Base-by-base conservation (phyloP, 176 grass and related monocot genomes). In the Alloteropsis semialata region DNA sequence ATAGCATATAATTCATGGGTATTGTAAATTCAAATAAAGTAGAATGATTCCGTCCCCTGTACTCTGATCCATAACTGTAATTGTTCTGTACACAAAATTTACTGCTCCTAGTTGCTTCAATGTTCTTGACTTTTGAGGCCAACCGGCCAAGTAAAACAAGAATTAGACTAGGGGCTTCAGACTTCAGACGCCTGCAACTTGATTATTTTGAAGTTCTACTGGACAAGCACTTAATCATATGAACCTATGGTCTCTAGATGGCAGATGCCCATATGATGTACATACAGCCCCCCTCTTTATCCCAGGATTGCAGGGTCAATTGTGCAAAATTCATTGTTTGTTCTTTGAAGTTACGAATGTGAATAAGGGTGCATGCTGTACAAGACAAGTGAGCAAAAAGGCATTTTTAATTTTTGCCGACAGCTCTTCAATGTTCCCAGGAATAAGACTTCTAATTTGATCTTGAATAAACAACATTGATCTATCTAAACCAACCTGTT, bases 191-290 rank as follows among this genome's bases (percentile, higher is more conserved):
- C 28, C n/a, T 48, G 15, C 39, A 82, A 41, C 16, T 30, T 82
- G 70, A 60, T 34, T 38, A 19, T 81, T 76, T 82, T 60, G 28
- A 87, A 42, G 33, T 21, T 87, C 63, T 49, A 70, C 72, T 49
- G 53, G 14, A 8, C 28, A 53, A 22, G 1, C 41, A 70, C 53
- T 37, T 36, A 63, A 61, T 6, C 41, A 68, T 65, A 38, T 55
- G 6, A 55, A 50, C 42, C 32, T 30, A 22, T 65, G 48, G 24
- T 65, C 18, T 32, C 60, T 43, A 42, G 37, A 37, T n/a, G 58
- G 6, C 10, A 69, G 28, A 84, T 38, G 21, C 39, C 14, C 50
- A 10, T 38, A 12, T 49, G 63, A 13, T 32, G 37, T 55, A 48
- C 69, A 74, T 81, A 22, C 50, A 82, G 62, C n/a, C 41, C 69